Base-by-base conservation (phyloP, 1,284 basidiomycete species). In the Leccinum pachyderme region DNA sequence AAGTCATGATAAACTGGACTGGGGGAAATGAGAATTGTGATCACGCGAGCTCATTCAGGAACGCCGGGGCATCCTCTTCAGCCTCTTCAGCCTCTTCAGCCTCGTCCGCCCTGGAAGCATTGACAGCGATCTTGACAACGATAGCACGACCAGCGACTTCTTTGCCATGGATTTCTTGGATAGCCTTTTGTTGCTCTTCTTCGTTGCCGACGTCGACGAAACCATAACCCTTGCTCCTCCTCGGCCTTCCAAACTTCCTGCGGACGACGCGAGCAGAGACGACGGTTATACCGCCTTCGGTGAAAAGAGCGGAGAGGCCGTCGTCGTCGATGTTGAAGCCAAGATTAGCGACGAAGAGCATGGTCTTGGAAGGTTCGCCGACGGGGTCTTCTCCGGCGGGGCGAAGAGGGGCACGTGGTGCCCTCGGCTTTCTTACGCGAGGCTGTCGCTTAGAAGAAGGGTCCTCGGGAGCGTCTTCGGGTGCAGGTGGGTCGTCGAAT, bases 301-400 rank as follows among this genome's bases (percentile, higher is more conserved):
- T 88, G 79, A 97, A 96, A 64, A 95, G 79, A 48, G 82, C 76
- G 43, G 81, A 71, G 59, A 96, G 84, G 52, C 77, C 84, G 35
- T 80, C 86, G 66, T 97, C 93, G 57, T 93, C 91, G 60, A 96
- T 82, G 69, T 77, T 86, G 83, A 95, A 97, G 37, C 93, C 90
- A 55, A 97, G 90, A 79, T 97, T 97, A 73, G 93, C 93, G 60
- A 97, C 94, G 65, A 97, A 97, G 61, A 97, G 78, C 73, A 92
- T 86, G 59, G 81, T 90, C 82, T 91, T 87, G 67, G 87, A 90
- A 37, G 84, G 88, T 68, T 90, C 88, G 63, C 91, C 91, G 55
- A 77, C 77, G 32, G 91, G 89, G 55, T 87, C 86, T 72, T 90
- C 86, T 54, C 88, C 89, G 32, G 79, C 81, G 37, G 86, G 79